phyloP scores from a whole-genome alignment of 202 grass and related monocot species.

The Schoenoplectus tabernaemontani region DNA sequence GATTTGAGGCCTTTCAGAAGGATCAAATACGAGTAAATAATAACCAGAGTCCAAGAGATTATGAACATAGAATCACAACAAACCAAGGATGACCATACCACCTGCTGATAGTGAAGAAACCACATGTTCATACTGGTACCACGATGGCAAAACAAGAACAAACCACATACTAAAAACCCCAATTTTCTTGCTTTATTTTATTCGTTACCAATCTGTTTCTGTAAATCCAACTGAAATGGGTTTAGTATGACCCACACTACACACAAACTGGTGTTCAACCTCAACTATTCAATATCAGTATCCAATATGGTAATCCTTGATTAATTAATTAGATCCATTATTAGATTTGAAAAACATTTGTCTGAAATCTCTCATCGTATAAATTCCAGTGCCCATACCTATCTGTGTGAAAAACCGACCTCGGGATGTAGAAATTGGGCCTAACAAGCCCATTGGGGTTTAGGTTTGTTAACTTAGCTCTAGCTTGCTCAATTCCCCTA shows the following conservation, averaged over 20 bases:
- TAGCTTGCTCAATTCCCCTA: slow-evolving; percentile 62
- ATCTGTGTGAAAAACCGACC: slow-evolving; percentile 64
- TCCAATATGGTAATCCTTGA: too few species aligned
- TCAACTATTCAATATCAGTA: neutral
- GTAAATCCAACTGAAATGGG: too few species aligned
- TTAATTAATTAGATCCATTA: too few species aligned
- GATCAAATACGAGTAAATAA: too few species aligned
- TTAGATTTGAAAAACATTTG: slow-evolving; percentile 86
- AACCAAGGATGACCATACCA: neutral
- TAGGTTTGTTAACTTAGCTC: slow-evolving; percentile 48
- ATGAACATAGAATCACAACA: neutral
- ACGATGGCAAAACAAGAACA: neutral
- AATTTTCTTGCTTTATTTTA: too few species aligned
- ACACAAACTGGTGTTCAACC: neutral
- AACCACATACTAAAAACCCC: neutral
- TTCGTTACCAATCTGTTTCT: too few species aligned
- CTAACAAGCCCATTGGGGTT: slow-evolving; percentile 33
- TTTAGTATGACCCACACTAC: too few species aligned
- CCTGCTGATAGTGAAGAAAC: neutral
- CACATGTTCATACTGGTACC: neutral
- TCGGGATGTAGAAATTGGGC: slow-evolving; percentile 81
- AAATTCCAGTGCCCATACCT: slow-evolving; percentile 84
- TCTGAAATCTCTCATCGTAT: slow-evolving; percentile 90
- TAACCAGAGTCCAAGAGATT: too few species aligned
- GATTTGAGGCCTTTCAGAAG: too few species aligned